Conservation (phyloP, 306 rosid species). For the Potentilla sterilis region DNA sequence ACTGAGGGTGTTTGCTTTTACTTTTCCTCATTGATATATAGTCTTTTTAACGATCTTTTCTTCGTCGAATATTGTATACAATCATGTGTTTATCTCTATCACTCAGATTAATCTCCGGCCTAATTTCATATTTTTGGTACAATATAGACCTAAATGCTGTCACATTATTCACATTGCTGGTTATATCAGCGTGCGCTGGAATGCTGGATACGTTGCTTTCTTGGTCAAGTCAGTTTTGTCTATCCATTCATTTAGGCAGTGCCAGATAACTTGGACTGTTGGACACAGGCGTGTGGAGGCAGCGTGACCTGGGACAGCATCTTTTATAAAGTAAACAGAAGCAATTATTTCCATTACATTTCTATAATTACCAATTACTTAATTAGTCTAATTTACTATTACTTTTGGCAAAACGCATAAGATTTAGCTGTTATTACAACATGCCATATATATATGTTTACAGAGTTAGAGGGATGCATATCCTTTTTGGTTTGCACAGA, state of each 20-base stretch:
- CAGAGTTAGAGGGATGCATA: neutral
- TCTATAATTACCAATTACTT: neutral
- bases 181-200: neutral
- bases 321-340: neutral
- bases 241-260: neutral
- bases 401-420: neutral
- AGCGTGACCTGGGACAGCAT: neutral
- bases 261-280: neutral
- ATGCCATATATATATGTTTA: neutral
- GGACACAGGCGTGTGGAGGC: slow-evolving; percentile 17
- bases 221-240: neutral
- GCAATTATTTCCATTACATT: slow-evolving; percentile 1
- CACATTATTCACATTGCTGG: neutral
- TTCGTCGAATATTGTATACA: neutral
- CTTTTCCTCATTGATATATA: neutral
- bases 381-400: neutral
- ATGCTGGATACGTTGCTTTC: neutral
- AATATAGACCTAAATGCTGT: neutral
- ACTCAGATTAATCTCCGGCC: neutral
- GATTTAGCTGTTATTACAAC: neutral
- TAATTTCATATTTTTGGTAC: neutral
- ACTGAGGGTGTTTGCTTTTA: neutral
- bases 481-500: neutral
- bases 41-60: no score
- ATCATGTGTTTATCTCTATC: neutral